These are phyloP conservation scores for Cucumis cinereus DNA, from an alignment of 306 rosid genomes.

Conservation along the genomic window DNA sequence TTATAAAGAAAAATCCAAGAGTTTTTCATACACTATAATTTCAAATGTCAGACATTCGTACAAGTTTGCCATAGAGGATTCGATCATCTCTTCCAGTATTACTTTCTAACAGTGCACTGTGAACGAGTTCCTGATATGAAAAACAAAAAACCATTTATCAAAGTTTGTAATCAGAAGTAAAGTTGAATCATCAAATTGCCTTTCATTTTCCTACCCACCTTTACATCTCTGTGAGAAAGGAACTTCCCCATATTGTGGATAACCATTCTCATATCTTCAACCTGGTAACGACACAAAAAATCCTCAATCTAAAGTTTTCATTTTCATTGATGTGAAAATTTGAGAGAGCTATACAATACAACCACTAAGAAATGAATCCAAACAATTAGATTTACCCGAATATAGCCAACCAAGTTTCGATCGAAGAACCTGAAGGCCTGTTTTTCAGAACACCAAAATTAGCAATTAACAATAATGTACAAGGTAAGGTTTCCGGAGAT, in stretches of 20 bases:
- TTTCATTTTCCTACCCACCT: conserved; percentile 31
- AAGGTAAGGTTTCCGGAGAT: neutral
- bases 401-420: conserved; percentile 61
- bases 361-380: neutral
- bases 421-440: conserved; percentile 96
- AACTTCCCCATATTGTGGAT: conserved; percentile 82
- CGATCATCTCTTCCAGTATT: conserved; percentile 89
- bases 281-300: conserved; percentile 33
- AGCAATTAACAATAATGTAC: neutral
- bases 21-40: conserved; percentile 4
- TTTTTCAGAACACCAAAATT: conserved; percentile 14
- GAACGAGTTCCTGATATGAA: conserved; percentile 76
- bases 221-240: conserved; percentile 87
- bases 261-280: conserved; percentile 81
- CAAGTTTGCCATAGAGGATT: conserved; percentile 76
- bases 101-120: conserved; percentile 91
- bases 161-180: neutral
- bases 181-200: no score
- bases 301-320: neutral
- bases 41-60: conserved; percentile 54
- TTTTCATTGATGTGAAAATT: neutral
- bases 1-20: neutral
- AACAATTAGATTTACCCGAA: conserved; percentile 45
- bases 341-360: no score
- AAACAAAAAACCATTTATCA: neutral